A percentile compares a stretch with the other conserved stretches of the same genome.
phyloP scores from a whole-genome alignment of 2,329 filamentous ascomycete species.

The Byssoonygena ceratinophila region DNA sequence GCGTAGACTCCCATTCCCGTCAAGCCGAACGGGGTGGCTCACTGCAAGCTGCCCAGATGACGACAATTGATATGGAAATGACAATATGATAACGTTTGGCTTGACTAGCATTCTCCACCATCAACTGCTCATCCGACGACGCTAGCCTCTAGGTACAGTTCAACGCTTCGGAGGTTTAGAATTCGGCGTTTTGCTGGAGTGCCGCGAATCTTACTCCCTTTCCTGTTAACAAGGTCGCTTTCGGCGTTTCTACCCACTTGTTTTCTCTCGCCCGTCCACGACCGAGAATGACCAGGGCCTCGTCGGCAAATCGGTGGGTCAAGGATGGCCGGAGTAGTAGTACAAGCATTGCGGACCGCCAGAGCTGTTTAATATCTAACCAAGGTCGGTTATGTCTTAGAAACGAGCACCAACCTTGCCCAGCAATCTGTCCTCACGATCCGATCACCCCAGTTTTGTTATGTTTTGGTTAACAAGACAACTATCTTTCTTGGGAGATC shows the following conservation, averaged over 20 bases:
- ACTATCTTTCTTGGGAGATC: not conserved
- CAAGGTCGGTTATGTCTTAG: not conserved
- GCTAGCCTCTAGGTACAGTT: not conserved
- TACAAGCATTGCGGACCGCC: not conserved
- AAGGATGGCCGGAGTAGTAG: not conserved
- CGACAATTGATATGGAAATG: not conserved
- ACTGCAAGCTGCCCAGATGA: not conserved
- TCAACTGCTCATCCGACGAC: not conserved
- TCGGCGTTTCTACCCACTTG: constrained; percentile 7
- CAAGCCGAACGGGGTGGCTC: not conserved
- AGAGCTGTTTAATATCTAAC: not conserved
- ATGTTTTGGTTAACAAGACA: not conserved
- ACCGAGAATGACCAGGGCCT: not conserved
- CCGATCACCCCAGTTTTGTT: not conserved
- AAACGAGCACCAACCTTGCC: not conserved
- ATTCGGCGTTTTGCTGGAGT: not conserved
- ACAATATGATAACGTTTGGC: not conserved
- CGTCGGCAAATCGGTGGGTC: not conserved
- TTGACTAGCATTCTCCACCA: constrained; percentile 3
- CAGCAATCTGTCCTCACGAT: not conserved
- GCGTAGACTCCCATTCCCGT: not conserved
- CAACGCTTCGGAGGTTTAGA: not conserved
- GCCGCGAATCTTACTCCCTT: not conserved
- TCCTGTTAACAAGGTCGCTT: not conserved
- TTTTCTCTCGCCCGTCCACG: not conserved